Base-by-base conservation (phyloP, 1,139 yeast species). In the Yamadazyma taylorii region DNA sequence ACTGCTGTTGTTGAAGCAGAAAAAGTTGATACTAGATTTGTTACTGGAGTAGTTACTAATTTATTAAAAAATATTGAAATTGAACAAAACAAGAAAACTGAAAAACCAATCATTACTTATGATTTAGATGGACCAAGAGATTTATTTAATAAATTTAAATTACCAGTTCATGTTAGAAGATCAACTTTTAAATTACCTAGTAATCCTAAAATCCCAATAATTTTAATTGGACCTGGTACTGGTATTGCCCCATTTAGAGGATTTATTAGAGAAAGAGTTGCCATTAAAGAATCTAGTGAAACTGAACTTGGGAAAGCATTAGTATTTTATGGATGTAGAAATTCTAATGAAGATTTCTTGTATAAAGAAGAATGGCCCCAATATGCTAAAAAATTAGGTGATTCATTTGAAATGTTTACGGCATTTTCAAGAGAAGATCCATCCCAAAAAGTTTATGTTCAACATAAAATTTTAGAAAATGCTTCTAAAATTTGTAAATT, bases 231-330 rank as follows among this genome's bases (percentile, higher is more conserved):
- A 26, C 97, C 98, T 34, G 98, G 98, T 48, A 92, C 98, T 6
- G 98, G 98, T 58, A 92, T 92, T 40, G 97, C 98, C 9, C 98
- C 98, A 43, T 85, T 92, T 69, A 83, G 97, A 64, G 97, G 95
- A 2, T 89, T 92, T 50, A 64, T 92, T 30, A 81, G 95, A 62
- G 97, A 89, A 61, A 82, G 94, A 53, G 84, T 61, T 13, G 59
- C 66, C 15, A 59, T 61, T 33, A 51, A 54, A 29, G 66, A 73
- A 39, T 75, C 71, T 50, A 70, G 73, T 25, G 73, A 73, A 39
- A 63, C 67, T 17, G 78, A 75, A 19, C 66, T 87, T 34, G 97
- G 97, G 37, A 78, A 83, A 48, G 75, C 85, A 33, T 43, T 88
- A 29, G 71, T 92, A 43, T 92, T 89, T 61, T 90, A 78, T 58